These are phyloP conservation scores for Fusarium aywerte DNA, from an alignment of 2,329 filamentous ascomycete genomes.

Conservation along the genomic window DNA sequence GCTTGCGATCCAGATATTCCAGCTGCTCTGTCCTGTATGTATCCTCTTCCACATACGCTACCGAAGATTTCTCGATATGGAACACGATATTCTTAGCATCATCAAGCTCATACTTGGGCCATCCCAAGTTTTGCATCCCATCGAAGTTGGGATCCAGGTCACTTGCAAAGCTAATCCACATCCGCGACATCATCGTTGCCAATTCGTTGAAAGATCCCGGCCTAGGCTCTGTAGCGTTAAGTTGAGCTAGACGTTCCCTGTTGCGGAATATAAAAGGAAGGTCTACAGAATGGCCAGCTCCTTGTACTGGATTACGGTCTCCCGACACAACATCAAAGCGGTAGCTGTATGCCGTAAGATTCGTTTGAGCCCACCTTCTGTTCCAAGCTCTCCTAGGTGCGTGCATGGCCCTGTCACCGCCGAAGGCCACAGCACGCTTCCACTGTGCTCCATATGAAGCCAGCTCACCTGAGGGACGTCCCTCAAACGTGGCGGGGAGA, in stretches of 20 bases:
- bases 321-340: slow-evolving; percentile 29
- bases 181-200: slow-evolving; percentile 17
- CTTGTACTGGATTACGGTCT: slow-evolving; percentile 15
- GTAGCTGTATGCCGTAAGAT: slow-evolving; percentile 24
- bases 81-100: slow-evolving; percentile 14
- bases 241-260: background rate
- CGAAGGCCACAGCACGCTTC: slow-evolving; percentile 29
- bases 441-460: slow-evolving; percentile 26
- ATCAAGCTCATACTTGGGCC: slow-evolving; percentile 12
- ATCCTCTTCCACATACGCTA: slow-evolving; percentile 19
- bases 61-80: slow-evolving; percentile 17
- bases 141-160: slow-evolving; percentile 20
- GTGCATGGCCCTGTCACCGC: slow-evolving; percentile 30
- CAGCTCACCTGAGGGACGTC: background rate
- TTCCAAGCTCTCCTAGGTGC: slow-evolving; percentile 27
- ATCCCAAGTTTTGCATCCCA: slow-evolving; percentile 3
- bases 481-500: slow-evolving; percentile 8
- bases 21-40: slow-evolving; percentile 22
- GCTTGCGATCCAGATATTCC: slow-evolving; percentile 28
- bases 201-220: slow-evolving; percentile 7
- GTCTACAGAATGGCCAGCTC: slow-evolving; percentile 22
- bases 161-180: slow-evolving; percentile 30
- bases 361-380: slow-evolving; percentile 6
- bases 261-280: slow-evolving; percentile 27
- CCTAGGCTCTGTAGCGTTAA: slow-evolving; percentile 15